Percentiles rank a stretch among this genome's conserved stretches.
These are phyloP conservation scores for Colletotrichum australisinense DNA, from an alignment of 2,329 filamentous ascomycete genomes.

Conservation along the genomic window DNA sequence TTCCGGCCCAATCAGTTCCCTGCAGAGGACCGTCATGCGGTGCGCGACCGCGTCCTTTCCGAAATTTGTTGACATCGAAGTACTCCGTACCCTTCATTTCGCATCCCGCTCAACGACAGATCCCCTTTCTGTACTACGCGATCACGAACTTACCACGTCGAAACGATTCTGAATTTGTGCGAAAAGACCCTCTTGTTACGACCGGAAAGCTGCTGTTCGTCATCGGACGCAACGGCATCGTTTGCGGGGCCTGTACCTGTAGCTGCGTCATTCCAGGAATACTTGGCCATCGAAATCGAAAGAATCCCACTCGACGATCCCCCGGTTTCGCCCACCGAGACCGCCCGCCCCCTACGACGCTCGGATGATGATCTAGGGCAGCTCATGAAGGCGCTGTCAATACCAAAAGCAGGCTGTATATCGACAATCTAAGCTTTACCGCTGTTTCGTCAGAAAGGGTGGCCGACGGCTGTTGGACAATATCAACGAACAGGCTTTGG, in stretches of 20 bases:
- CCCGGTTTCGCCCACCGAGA: conserved; percentile 15
- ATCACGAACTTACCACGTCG: conserved; percentile 27
- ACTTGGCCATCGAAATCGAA: conserved; percentile 22
- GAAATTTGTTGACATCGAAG: conserved; percentile 36
- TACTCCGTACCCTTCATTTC: conserved; percentile 29
- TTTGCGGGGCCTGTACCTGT: conserved; percentile 29
- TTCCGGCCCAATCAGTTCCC: conserved; percentile 35
- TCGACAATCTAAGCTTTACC: neutral
- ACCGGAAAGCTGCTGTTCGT: neutral
- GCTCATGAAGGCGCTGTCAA: conserved; percentile 7
- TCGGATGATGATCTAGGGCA: conserved; percentile 14
- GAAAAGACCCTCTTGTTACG: conserved; percentile 2
- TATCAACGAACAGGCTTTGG: neutral
- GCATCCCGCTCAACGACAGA: conserved; percentile 28
- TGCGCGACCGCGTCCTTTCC: conserved; percentile 36
- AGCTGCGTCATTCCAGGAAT: conserved; percentile 28
- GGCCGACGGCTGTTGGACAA: neutral
- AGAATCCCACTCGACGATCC: conserved; percentile 25
- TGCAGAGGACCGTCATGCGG: conserved; percentile 34
- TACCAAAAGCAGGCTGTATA: neutral
- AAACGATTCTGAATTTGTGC: conserved; percentile 18
- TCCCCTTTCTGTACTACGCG: conserved; percentile 33
- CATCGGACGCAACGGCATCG: neutral
- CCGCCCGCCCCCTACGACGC: neutral
- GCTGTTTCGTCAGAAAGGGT: neutral